Evolutionary conservation across 1,139 yeast species (phyloP), one percentile per base, ranked within the genome.

Genomic region (Geotrichum aggregatum): DNA sequence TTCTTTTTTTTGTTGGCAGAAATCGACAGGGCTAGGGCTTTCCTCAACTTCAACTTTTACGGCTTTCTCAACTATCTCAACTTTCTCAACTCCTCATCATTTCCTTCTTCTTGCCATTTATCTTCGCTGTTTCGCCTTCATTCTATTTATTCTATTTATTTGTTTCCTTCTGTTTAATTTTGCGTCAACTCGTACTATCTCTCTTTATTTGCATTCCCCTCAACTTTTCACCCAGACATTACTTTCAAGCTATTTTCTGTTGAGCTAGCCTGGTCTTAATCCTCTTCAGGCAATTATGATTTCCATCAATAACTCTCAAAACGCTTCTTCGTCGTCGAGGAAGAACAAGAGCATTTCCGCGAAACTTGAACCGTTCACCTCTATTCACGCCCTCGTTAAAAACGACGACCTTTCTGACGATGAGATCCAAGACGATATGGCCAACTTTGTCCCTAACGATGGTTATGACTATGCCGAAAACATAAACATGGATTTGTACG

Each of bases 301-400:
- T 8, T 24, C 7, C 5, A 26, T 26, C 4, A 19, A 14, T 39
- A 16, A 44, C 19, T 8, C 35, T 6, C 38, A 24, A 2, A 21
- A 14, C 16, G 24, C 10, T 18, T 22, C 44, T 13, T 26, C 33
- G 14, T 19, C 7, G 30, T 19, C 21, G 8, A 10, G 14, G 22
- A 22, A 45, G 22, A 35, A 44, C 13, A n/a, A 21, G 22, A 13
- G 16, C 18, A 13, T 33, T 16, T n/a, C 19, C 35, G 21, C 48
- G 11, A 22, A 44, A 30, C 45, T n/a, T 11, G 26, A 16, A 28
- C 44, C 34, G 22, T 50, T 45, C 44, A 45, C 53, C 2, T 46
- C 50, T n/a, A 45, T 45, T 22, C 53, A 50, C 36, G 40, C 21
- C 14, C 24, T 45, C 22, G 30, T 50, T 26, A 48, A 49, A 34